A percentile compares a stretch with the other conserved stretches of the same genome.
Conservation (phyloP, 2,329 filamentous ascomycete genomes). For the Akanthomyces muscarius region DNA sequence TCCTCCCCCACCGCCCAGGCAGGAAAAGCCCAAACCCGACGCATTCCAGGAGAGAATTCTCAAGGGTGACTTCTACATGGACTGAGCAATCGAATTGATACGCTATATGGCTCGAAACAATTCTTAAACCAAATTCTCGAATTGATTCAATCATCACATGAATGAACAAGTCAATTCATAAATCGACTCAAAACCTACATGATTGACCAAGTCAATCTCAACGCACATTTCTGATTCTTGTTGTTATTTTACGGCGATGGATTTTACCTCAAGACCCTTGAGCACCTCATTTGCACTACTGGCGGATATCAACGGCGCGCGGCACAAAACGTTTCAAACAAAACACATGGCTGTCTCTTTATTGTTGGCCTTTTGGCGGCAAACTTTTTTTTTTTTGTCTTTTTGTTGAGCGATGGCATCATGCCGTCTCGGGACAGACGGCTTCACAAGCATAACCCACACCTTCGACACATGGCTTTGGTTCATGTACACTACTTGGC, state of each 20-base stretch:
- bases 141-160: too few species aligned
- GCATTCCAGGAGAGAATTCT: slow-evolving; percentile 95
- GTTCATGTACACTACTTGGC: slow-evolving; percentile 17
- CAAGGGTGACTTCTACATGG: slow-evolving; percentile 98
- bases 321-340: slow-evolving; percentile 9
- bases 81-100: slow-evolving; percentile 46
- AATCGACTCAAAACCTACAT: too few species aligned
- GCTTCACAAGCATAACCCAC: slow-evolving; percentile 11
- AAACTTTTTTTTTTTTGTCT: not conserved
- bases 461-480: slow-evolving; percentile 12
- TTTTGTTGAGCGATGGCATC: slow-evolving; percentile 12
- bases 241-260: not conserved
- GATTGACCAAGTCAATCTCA: not conserved
- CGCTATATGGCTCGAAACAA: too few species aligned
- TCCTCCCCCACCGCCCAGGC: slow-evolving; percentile 41
- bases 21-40: slow-evolving; percentile 65
- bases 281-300: slow-evolving; percentile 4
- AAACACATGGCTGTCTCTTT: slow-evolving; percentile 1
- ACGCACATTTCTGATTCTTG: not conserved
- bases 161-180: too few species aligned
- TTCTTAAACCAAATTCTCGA: too few species aligned
- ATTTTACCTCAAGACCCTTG: not conserved
- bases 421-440: slow-evolving; percentile 13
- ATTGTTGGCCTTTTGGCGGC: not conserved
- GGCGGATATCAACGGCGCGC: slow-evolving; percentile 6